Conservation (phyloP, 2,329 filamentous ascomycete genomes). For the Plectosphaerella sp. region DNA sequence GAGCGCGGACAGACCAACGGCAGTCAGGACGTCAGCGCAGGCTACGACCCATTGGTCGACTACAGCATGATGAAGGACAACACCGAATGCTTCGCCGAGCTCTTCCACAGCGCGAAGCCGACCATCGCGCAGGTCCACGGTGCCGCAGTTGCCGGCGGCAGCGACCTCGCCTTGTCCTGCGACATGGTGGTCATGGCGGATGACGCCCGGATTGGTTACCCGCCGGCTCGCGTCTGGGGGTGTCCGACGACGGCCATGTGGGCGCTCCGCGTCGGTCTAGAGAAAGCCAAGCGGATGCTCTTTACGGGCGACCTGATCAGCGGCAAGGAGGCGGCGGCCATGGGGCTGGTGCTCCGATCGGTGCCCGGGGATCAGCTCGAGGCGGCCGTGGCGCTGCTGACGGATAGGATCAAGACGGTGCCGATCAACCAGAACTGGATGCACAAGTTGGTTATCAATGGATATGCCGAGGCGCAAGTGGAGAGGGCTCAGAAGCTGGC, state of each 20-base stretch:
- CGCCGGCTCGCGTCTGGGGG: conserved; percentile 8
- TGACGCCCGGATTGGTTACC: conserved; percentile 9
- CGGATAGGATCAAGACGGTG: conserved; percentile 8
- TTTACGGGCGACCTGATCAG: conserved; percentile 10
- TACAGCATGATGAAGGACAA: conserved; percentile 8
- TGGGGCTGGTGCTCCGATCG: conserved; percentile 11
- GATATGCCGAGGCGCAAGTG: conserved; percentile 6
- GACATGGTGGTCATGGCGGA: conserved; percentile 11
- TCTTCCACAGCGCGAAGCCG: conserved; percentile 10
- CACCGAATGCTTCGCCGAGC: conserved; percentile 9
- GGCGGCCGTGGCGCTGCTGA: conserved; percentile 4
- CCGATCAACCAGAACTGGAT: conserved; percentile 11
- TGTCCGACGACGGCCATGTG: conserved; percentile 12
- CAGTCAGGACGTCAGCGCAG: conserved; percentile 7
- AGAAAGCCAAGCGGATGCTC: conserved; percentile 9
- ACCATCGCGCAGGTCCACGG: conserved; percentile 13
- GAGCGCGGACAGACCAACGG: conserved; percentile 9
- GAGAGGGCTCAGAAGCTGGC: conserved; percentile 7
- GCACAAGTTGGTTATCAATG: conserved; percentile 11
- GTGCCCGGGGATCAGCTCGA: conserved; percentile 8
- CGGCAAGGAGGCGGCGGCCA: conserved; percentile 8
- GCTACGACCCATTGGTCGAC: conserved; percentile 10
- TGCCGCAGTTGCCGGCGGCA: conserved; percentile 8
- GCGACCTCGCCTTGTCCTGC: conserved; percentile 11
- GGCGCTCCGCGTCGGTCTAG: conserved; percentile 8